phyloP scores from a whole-genome alignment of 2,329 filamentous ascomycete genomes.

The Colletotrichum acutatum region DNA sequence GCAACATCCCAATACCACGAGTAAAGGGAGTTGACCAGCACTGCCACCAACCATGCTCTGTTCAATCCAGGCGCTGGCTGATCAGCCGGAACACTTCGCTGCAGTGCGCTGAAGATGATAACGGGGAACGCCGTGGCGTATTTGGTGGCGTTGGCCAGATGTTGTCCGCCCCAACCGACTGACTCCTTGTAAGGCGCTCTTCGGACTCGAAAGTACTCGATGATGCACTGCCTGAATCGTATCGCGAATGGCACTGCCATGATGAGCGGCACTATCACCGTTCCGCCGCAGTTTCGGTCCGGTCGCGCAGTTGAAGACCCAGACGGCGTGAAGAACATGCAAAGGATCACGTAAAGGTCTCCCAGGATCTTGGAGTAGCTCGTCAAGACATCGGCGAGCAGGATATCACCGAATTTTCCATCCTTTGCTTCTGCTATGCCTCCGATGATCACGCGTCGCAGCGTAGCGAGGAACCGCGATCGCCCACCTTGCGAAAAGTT shows the following conservation, averaged over 20 bases:
- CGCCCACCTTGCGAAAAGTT: slow-evolving; percentile 77
- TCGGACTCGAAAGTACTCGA: slow-evolving; percentile 81
- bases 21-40: slow-evolving; percentile 87
- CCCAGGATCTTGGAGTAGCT: slow-evolving; percentile 93
- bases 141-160: slow-evolving; percentile 93
- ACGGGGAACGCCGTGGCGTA: slow-evolving; percentile 96
- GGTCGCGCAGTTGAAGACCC: slow-evolving; percentile 83
- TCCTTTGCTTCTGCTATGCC: slow-evolving; percentile 87
- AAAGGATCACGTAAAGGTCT: slow-evolving; percentile 87
- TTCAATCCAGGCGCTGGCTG: slow-evolving; percentile 55
- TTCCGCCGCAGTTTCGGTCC: slow-evolving; percentile 83
- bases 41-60: slow-evolving; percentile 75
- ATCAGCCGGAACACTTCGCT: slow-evolving; percentile 67
- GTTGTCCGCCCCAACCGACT: slow-evolving; percentile 82
- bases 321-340: slow-evolving; percentile 85
- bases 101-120: slow-evolving; percentile 80
- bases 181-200: slow-evolving; percentile 65
- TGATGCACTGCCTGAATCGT: slow-evolving; percentile 90
- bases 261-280: slow-evolving; percentile 83
- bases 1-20: slow-evolving; percentile 99
- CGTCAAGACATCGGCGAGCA: slow-evolving; percentile 93
- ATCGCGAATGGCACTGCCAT: slow-evolving; percentile 87
- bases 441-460: slow-evolving; percentile 84
- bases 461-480: slow-evolving; percentile 77
- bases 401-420: slow-evolving; percentile 93